A percentile compares a stretch with the other conserved stretches of the same genome.
Evolutionary conservation across 164 flowering plant species (phyloP).

Genomic region (Hamamelis virginiana): DNA sequence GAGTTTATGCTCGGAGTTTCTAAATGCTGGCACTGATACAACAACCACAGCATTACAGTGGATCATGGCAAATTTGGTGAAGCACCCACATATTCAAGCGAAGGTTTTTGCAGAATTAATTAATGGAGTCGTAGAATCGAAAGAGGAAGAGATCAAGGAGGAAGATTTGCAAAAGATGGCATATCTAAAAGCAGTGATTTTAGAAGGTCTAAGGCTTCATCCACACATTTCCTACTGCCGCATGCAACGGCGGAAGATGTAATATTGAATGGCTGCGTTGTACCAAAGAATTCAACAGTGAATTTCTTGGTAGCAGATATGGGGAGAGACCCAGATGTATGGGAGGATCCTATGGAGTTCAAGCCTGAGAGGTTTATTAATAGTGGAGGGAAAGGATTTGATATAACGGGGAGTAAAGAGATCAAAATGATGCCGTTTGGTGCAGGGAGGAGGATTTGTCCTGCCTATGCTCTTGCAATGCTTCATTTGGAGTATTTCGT

Average conservation of each 20-base stretch:
- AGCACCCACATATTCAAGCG: conserved; percentile 21
- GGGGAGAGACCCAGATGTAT: conserved; percentile 23
- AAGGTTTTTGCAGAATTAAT: conserved; percentile 34
- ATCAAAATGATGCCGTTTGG: conserved; percentile 38
- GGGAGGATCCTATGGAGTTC: conserved; percentile 28
- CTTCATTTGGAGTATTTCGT: conserved; percentile 29
- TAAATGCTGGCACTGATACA: conserved; percentile 21
- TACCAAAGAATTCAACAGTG: conserved; percentile 19
- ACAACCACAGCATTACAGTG: conserved; percentile 18
- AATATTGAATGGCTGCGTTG: conserved; percentile 9
- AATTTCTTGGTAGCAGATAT: conserved; percentile 29
- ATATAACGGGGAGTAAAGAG: conserved; percentile 27
- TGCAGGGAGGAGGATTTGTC: conserved; percentile 34
- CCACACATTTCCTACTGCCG: conserved; percentile 38
- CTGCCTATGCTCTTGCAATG: conserved; percentile 21
- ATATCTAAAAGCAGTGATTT: too few relatives aligned
- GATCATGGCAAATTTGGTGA: conserved; percentile 20
- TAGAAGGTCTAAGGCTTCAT: conserved; percentile 37
- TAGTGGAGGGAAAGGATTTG: conserved; percentile 12
- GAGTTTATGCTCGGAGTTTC: too few relatives aligned
- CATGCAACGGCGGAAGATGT: conserved; percentile 19
- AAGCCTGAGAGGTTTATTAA: conserved; percentile 26
- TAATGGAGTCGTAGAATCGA: conserved; percentile 4
- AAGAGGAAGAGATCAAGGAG: conserved; percentile 14
- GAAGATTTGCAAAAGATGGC: too few relatives aligned